A percentile compares a stretch with the other conserved stretches of the same genome.
phyloP scores from a whole-genome alignment of 169 alveolate species.

The Babesia divergens region DNA sequence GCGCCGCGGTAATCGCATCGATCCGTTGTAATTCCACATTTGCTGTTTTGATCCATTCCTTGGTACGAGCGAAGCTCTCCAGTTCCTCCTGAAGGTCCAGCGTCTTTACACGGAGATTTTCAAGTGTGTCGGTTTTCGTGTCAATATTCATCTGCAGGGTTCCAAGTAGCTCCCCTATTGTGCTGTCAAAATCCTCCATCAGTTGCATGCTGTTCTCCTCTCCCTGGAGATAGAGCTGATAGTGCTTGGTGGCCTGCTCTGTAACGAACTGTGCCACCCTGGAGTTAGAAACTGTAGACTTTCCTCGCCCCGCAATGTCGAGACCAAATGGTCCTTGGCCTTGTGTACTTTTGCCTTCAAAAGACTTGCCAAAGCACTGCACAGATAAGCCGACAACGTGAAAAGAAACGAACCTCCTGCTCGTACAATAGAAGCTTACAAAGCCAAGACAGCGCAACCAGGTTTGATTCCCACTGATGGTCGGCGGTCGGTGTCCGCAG shows the following conservation, averaged over 20 bases:
- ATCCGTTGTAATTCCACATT: conserved; percentile 25
- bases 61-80: conserved; percentile 29
- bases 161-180: neutral
- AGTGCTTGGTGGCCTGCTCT: conserved; percentile 57
- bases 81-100: conserved; percentile 49
- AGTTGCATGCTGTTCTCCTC: conserved; percentile 44
- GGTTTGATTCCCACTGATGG: conserved; percentile 62
- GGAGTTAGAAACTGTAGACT: conserved; percentile 35
- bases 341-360: neutral
- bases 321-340: neutral
- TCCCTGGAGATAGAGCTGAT: conserved; percentile 23
- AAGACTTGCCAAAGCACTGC: conserved; percentile 33
- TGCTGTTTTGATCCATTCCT: conserved; percentile 35
- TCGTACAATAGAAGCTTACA: conserved; percentile 62
- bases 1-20: conserved; percentile 15
- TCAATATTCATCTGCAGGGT: conserved; percentile 31
- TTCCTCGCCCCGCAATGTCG: neutral
- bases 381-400: no score
- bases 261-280: conserved; percentile 37
- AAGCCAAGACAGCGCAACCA: conserved; percentile 59
- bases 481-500: conserved; percentile 58
- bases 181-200: conserved; percentile 21
- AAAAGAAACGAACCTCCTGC: conserved; percentile 34
- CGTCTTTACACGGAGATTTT: conserved; percentile 13
- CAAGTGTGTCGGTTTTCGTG: conserved; percentile 18